Evolutionary conservation across 441 rosid genomes (phyloP), one percentile per base, ranked within the genome.

Genomic region (Pelargonium cotyledonis): DNA sequence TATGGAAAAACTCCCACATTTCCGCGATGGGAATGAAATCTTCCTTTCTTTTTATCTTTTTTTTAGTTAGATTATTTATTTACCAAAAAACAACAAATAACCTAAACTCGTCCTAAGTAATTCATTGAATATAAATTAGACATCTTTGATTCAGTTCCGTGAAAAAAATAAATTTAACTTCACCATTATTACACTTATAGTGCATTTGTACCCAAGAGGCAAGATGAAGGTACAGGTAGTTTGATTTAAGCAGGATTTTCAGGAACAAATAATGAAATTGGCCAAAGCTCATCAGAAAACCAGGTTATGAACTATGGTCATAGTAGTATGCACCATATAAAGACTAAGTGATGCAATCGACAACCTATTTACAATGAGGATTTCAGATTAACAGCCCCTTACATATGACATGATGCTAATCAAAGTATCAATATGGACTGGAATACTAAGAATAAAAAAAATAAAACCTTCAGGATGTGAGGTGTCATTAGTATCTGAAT

Each of bases 401-500:
- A 29, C 16, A 12, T n/a, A 14, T 26, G 43, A 62, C 41, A 26
- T 62, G 63, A 43, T 29, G 65, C 15, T 62, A 26, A 26, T 6
- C 40, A 6, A 62, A 62, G 29, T 62, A 62, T 14, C 29, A 31
- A 62, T 62, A 62, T 51, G 44, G 16, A 70, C 46, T 29, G 35
- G 15, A 38, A 29, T 60, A 40, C 7, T 40, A 40, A 40, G 43
- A 40, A 49, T 64, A 61, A 21, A 46, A 68, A 40, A 41, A 16
- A 38, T 58, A 69, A 31, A 21, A 91, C 98, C 97, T 83, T 84
- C 96, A 15, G 98, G 88, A 78, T 86, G 89, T 44, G 99, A 86
- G 65, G 82, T 88, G 68, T 89, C 99, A 75, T 81, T 88, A 69
- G 80, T 78, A 71, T 91, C 99, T 61, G 89, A 72, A 82, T 90